These are phyloP conservation scores for Saturnispora halmiae DNA, from an alignment of 805 yeast genomes.

Conservation along the genomic window DNA sequence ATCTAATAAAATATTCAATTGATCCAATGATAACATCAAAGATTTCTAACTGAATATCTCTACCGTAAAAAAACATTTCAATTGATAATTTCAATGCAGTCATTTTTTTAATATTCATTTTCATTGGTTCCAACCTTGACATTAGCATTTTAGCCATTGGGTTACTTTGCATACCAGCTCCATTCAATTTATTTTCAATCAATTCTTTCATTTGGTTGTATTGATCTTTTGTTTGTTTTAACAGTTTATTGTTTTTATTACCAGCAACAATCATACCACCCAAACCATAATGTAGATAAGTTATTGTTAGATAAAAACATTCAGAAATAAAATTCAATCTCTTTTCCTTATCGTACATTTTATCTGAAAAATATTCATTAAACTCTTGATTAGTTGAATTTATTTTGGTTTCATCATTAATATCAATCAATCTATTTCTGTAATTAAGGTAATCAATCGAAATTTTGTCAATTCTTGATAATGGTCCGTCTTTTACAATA, in stretches of 20 bases:
- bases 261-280: constrained; percentile 64
- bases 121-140: constrained; percentile 26
- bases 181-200: constrained; percentile 16
- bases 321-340: constrained; percentile 77
- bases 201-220: constrained; percentile 41
- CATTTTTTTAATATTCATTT: constrained; percentile 28
- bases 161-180: constrained; percentile 13
- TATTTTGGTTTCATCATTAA: constrained; percentile 74
- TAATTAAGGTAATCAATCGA: constrained; percentile 57
- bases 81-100: constrained; percentile 47
- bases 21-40: constrained; percentile 75
- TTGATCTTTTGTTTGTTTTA: constrained; percentile 45
- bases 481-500: constrained; percentile 50
- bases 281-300: constrained; percentile 80
- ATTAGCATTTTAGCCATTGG: constrained; percentile 25
- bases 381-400: constrained; percentile 70
- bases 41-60: constrained; percentile 50
- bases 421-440: constrained; percentile 46
- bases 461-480: constrained; percentile 65
- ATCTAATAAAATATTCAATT: constrained; percentile 57
- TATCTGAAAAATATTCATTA: constrained; percentile 41
- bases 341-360: constrained; percentile 22
- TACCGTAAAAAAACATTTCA: constrained; percentile 52
- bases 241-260: constrained; percentile 42
- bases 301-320: constrained; percentile 69